These are phyloP conservation scores for Sordariomycetes sp. DNA, from an alignment of 2,329 filamentous ascomycete genomes.

Conservation along the genomic window DNA sequence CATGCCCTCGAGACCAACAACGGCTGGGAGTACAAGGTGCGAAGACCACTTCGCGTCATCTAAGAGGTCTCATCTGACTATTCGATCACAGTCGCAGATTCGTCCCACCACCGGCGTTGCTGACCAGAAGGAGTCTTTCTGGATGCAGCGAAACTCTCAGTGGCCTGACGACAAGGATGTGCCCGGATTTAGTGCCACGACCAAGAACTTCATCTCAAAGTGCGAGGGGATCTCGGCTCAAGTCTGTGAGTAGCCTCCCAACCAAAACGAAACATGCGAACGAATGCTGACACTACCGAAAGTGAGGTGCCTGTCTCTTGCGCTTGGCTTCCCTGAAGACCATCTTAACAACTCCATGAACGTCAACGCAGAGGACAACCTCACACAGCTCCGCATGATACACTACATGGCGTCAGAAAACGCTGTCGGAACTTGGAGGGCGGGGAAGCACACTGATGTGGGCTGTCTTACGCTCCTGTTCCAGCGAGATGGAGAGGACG, in stretches of 20 bases:
- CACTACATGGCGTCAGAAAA: slow-evolving; percentile 30
- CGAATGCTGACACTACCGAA: not conserved
- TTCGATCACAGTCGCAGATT: slow-evolving; percentile 25
- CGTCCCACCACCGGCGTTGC: slow-evolving; percentile 38
- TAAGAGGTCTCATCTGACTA: not conserved
- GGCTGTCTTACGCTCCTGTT: slow-evolving; percentile 42
- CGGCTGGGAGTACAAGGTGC: slow-evolving; percentile 42
- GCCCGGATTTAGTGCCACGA: slow-evolving; percentile 28
- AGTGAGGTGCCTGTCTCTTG: slow-evolving; percentile 37
- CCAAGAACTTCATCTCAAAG: slow-evolving; percentile 35
- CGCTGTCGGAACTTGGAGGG: slow-evolving; percentile 26
- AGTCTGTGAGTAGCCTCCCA: slow-evolving; percentile 20
- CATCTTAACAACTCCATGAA: slow-evolving; percentile 40
- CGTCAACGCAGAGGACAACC: slow-evolving; percentile 29
- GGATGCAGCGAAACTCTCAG: slow-evolving; percentile 38
- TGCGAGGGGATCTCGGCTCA: slow-evolving; percentile 35
- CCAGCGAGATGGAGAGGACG: slow-evolving; percentile 38
- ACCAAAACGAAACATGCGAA: not conserved
- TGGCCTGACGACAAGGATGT: slow-evolving; percentile 33
- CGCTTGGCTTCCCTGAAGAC: slow-evolving; percentile 36
- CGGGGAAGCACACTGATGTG: slow-evolving; percentile 44
- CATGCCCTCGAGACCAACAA: slow-evolving; percentile 36
- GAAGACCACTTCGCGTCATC: no score
- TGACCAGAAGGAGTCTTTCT: slow-evolving; percentile 44
- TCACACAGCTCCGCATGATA: slow-evolving; percentile 38